These are phyloP conservation scores for Podospora fimiseda DNA, from an alignment of 495 filamentous ascomycete species.

Conservation along the genomic window DNA sequence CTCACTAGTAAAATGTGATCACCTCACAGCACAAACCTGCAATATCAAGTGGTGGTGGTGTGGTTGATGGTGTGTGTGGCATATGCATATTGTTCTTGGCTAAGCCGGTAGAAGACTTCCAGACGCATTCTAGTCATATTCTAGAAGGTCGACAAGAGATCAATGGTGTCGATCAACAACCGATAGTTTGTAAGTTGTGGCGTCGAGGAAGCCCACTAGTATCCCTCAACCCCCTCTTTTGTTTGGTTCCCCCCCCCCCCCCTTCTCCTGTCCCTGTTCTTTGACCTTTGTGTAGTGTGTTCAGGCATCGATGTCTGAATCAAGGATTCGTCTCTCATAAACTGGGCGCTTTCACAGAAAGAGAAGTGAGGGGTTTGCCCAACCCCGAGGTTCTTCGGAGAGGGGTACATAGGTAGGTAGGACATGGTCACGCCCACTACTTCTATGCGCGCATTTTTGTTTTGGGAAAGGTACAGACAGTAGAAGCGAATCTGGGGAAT, in stretches of 20 bases:
- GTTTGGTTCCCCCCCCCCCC: not conserved
- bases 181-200: constrained; percentile 1
- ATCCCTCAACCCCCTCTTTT: not conserved
- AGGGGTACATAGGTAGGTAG: too few species aligned
- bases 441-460: too few species aligned
- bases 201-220: not conserved
- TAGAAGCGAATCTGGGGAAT: too few species aligned
- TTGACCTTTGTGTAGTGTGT: too few species aligned
- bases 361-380: too few species aligned
- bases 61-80: not conserved
- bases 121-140: constrained; percentile 14
- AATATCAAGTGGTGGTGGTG: not conserved
- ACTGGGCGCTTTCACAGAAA: too few species aligned
- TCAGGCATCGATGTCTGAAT: too few species aligned
- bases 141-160: not conserved
- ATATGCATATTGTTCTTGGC: not conserved
- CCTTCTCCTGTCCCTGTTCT: too few species aligned
- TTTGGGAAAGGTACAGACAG: too few species aligned
- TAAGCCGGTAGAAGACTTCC: constrained; percentile 10
- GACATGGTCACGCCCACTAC: too few species aligned
- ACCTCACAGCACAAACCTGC: not conserved
- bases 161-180: not conserved
- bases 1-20: not conserved
- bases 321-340: too few species aligned
- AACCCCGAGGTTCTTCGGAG: too few species aligned